Evolutionary conservation across 495 filamentous ascomycete species (phyloP).

Genomic region (Hyphodiscus hymeniophilus): DNA sequence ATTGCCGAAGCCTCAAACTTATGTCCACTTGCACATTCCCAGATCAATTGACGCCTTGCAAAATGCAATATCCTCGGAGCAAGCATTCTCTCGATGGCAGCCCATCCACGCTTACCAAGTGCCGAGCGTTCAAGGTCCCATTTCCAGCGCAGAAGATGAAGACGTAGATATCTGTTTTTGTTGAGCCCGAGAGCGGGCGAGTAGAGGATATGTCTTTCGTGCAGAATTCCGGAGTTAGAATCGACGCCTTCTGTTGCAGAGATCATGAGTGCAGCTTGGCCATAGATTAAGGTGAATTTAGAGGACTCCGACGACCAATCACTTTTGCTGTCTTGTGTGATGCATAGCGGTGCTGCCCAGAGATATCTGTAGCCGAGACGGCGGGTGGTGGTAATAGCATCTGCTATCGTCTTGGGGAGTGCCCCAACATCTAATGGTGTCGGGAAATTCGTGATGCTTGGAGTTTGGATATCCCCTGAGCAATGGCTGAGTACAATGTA

Average conservation of each 20-base stretch:
- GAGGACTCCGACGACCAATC: conserved; percentile 19
- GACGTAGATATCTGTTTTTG: conserved; percentile 2
- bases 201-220: background rate
- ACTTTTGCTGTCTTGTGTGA: conserved; percentile 18
- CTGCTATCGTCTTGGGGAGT: conserved; percentile 22
- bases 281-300: conserved; percentile 19
- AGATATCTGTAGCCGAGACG: conserved; percentile 19
- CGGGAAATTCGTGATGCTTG: background rate
- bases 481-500: background rate
- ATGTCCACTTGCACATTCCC: conserved; percentile 20
- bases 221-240: conserved; percentile 9
- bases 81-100: conserved; percentile 25
- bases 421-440: conserved; percentile 8
- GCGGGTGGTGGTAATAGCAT: conserved; percentile 7
- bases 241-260: conserved; percentile 9
- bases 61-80: conserved; percentile 23
- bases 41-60: conserved; percentile 19
- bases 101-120: conserved; percentile 15
- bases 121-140: background rate
- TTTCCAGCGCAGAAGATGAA: conserved; percentile 2
- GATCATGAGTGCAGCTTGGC: conserved; percentile 14
- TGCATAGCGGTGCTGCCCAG: conserved; percentile 26
- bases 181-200: background rate
- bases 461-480: background rate
- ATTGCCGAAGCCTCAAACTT: background rate